Evolutionary conservation across 2,329 filamentous ascomycete species (phyloP), one percentile per base, ranked within the genome.

Genomic region (Fusarium odoratissimum): DNA sequence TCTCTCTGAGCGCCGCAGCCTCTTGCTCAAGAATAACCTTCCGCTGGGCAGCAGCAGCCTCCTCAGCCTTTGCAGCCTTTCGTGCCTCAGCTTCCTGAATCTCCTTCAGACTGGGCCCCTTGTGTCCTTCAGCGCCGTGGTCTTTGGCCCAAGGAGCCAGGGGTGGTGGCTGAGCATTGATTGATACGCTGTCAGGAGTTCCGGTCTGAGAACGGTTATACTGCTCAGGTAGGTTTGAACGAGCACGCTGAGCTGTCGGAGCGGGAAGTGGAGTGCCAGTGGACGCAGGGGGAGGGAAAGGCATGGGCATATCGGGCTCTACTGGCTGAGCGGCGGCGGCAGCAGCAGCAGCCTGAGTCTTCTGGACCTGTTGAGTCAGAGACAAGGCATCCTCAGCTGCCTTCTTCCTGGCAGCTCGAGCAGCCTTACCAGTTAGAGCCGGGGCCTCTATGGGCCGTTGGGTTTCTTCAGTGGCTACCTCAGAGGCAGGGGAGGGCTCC

Each of bases 61-160:
- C 94, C 79, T 98, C 95, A 17, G 90, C 91, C 83, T 97, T 93
- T 57, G 95, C 95, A 16, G 95, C 95, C 80, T 96, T 97, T 79
- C 93, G 94, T 40, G 95, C 95, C 81, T 99, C 96, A 8, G 94
- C 92, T 81, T 97, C 95, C 81, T 99, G 96, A 30, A 99, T 99
- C 79, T 99, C 95, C 83, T 95, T 97, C 71, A 99, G 85, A 67
- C 95, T 98, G 5, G 95, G 96, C 0, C 95, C 95, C 82, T 93
- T 97, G 44, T 93, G 90, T 30, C 88, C 84, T 67, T 90, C 87
- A 9, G 86, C 84, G 54, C 93, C 92, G 6, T 89, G 88, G 73
- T 98, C 95, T 81, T 96, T 96, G 9, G 96, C 96, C 96, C 96
- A 99, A 0, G 96, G 96, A 1, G 96, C 96, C 74, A 98, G 85